Conservation (phyloP, 2,329 filamentous ascomycete genomes). For the Macroventuria anomochaeta region DNA sequence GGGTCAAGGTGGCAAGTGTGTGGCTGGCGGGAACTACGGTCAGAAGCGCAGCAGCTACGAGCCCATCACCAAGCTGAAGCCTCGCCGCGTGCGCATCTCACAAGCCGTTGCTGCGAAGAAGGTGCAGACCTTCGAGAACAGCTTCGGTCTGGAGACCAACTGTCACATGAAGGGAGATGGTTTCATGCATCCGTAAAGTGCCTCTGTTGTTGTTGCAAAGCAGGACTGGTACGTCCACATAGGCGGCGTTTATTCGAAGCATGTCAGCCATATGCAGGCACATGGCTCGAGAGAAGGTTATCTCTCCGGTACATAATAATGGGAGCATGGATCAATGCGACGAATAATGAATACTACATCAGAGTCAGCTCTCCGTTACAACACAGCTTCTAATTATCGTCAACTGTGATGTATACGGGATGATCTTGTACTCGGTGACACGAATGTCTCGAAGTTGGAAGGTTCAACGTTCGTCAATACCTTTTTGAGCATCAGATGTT, state of each 20-base stretch:
- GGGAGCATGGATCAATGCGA: constrained; percentile 1
- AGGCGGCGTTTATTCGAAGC: constrained; percentile 9
- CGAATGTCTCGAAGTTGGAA: neutral
- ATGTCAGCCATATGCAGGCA: constrained; percentile 10
- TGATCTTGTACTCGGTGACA: neutral
- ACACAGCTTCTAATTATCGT: neutral
- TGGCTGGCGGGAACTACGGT: constrained; percentile 30
- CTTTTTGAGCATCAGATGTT: neutral
- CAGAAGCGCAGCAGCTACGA: constrained; percentile 28
- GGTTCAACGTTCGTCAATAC: neutral
- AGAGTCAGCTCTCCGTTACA: neutral
- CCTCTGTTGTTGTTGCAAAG: constrained; percentile 1
- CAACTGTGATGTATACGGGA: neutral
- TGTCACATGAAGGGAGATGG: constrained; percentile 38
- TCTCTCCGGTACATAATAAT: constrained; percentile 12
- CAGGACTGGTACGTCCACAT: neutral
- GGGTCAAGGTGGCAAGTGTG: constrained; percentile 41
- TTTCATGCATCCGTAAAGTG: constrained; percentile 44
- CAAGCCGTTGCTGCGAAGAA: constrained; percentile 28
- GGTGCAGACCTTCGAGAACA: constrained; percentile 35
- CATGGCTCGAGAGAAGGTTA: neutral
- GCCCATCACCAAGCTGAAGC: constrained; percentile 35
- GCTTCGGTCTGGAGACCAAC: constrained; percentile 39
- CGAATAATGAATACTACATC: constrained; percentile 12
- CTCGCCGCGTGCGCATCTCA: constrained; percentile 24